A percentile compares a stretch with the other conserved stretches of the same genome.
Conservation (phyloP, 306 rosid genomes). For the Trifolium fragiferum region DNA sequence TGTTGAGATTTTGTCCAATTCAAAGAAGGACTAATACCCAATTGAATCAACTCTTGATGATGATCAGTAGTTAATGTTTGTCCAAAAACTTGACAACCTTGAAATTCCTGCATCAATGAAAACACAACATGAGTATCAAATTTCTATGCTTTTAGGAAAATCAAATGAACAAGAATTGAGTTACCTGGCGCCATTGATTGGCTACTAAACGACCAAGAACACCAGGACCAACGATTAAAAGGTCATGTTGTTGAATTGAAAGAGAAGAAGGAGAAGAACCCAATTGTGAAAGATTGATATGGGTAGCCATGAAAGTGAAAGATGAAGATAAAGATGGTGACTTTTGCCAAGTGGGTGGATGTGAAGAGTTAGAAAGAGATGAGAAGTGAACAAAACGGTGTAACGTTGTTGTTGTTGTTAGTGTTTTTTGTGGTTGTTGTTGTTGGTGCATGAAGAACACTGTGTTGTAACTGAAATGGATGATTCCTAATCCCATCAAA, state of each 20-base stretch:
- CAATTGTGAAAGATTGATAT: slow-evolving; percentile 51
- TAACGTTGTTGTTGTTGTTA: not conserved
- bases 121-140: slow-evolving; percentile 4
- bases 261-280: slow-evolving; percentile 52
- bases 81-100: slow-evolving; percentile 76
- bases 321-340: slow-evolving; percentile 28
- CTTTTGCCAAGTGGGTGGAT: slow-evolving; percentile 9
- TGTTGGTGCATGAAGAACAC: slow-evolving; percentile 19
- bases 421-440: not conserved
- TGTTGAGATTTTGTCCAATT: slow-evolving; percentile 53
- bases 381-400: slow-evolving; percentile 35
- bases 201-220: slow-evolving; percentile 94
- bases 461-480: slow-evolving; percentile 31
- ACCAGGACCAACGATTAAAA: slow-evolving; percentile 91
- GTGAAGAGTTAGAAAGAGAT: not conserved
- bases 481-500: slow-evolving; percentile 51
- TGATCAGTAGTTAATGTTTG: slow-evolving; percentile 80
- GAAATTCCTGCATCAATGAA: slow-evolving; percentile 61
- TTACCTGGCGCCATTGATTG: slow-evolving; percentile 77
- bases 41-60: slow-evolving; percentile 73
- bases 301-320: slow-evolving; percentile 61
- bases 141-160: slow-evolving; percentile 28
- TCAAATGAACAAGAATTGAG: not conserved
- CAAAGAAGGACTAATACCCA: slow-evolving; percentile 79
- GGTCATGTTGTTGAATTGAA: slow-evolving; percentile 58